These are phyloP conservation scores for Aspergillus sp. DNA, from an alignment of 2,329 filamentous ascomycete genomes.

Conservation along the genomic window DNA sequence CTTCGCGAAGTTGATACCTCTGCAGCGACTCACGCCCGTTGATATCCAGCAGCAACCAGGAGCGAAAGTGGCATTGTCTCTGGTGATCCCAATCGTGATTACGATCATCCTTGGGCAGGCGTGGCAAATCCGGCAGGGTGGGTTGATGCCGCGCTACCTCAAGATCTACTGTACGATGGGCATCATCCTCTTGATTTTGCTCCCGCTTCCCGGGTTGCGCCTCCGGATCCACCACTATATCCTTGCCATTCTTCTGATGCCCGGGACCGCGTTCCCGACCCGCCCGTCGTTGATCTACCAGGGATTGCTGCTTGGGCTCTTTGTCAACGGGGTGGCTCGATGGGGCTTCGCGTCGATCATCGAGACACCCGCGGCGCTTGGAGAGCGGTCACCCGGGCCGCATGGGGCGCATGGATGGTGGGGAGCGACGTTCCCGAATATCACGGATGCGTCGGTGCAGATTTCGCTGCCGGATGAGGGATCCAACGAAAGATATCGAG, in stretches of 20 bases:
- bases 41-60: slow-evolving; percentile 85
- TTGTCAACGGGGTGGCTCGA: slow-evolving; percentile 84
- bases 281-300: slow-evolving; percentile 78
- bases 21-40: slow-evolving; percentile 80
- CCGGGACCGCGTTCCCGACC: slow-evolving; percentile 81
- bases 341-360: slow-evolving; percentile 91
- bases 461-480: slow-evolving; percentile 35
- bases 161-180: slow-evolving; percentile 65
- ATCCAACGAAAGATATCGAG: slow-evolving; percentile 20
- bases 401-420: slow-evolving; percentile 35
- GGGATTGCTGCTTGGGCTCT: slow-evolving; percentile 78
- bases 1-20: slow-evolving; percentile 76
- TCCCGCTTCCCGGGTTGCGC: slow-evolving; percentile 65
- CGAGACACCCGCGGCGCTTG: slow-evolving; percentile 65
- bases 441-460: slow-evolving; percentile 38
- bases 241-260: slow-evolving; percentile 72
- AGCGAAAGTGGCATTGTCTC: slow-evolving; percentile 68
- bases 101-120: slow-evolving; percentile 64
- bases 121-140: slow-evolving; percentile 79
- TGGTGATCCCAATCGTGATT: slow-evolving; percentile 64
- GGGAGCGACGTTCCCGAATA: slow-evolving; percentile 41
- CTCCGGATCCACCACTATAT: slow-evolving; percentile 95
- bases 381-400: slow-evolving; percentile 39
- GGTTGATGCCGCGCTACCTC: slow-evolving; percentile 66
- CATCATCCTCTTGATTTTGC: slow-evolving; percentile 56